These are phyloP conservation scores for Neoboletus subvelutipes DNA, from an alignment of 768 basidiomycete species.

Conservation along the genomic window DNA sequence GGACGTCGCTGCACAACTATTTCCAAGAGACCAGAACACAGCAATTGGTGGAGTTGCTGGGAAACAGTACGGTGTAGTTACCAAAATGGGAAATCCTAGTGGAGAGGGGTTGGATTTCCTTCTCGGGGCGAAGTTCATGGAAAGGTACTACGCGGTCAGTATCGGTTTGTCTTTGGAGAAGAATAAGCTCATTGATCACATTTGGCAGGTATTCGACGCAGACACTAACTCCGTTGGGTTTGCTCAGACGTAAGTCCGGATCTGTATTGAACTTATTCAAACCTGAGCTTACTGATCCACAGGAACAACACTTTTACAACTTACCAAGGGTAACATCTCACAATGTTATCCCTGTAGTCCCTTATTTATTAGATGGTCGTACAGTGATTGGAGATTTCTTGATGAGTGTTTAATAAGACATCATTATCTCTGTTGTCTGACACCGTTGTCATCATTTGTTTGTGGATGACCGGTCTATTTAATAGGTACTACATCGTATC, in stretches of 20 bases:
- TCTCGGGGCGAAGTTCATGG: not conserved
- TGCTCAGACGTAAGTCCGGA: slow-evolving; percentile 21
- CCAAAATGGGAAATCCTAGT: not conserved
- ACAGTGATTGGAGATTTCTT: not conserved
- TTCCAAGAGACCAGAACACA: slow-evolving; percentile 12
- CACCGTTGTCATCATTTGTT: no score
- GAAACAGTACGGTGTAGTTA: slow-evolving; percentile 13
- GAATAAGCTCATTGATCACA: not conserved
- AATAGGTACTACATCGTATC: not conserved
- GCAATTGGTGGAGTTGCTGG: slow-evolving; percentile 9
- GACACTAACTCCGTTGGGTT: slow-evolving; percentile 20
- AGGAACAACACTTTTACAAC: slow-evolving; percentile 24
- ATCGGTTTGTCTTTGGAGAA: not conserved
- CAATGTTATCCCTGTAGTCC: not conserved
- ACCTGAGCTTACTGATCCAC: not conserved
- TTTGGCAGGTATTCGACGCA: slow-evolving; percentile 21
- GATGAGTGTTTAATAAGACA: no score
- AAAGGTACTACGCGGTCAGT: slow-evolving; percentile 7
- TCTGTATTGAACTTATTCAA: not conserved
- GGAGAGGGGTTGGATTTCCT: not conserved
- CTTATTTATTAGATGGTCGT: not conserved
- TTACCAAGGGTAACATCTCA: not conserved
- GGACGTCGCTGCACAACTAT: no score
- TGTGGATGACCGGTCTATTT: no score
- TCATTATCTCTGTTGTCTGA: no score